Base-by-base conservation (phyloP, 2,329 filamentous ascomycete genomes). In the Diaporthe sp. region DNA sequence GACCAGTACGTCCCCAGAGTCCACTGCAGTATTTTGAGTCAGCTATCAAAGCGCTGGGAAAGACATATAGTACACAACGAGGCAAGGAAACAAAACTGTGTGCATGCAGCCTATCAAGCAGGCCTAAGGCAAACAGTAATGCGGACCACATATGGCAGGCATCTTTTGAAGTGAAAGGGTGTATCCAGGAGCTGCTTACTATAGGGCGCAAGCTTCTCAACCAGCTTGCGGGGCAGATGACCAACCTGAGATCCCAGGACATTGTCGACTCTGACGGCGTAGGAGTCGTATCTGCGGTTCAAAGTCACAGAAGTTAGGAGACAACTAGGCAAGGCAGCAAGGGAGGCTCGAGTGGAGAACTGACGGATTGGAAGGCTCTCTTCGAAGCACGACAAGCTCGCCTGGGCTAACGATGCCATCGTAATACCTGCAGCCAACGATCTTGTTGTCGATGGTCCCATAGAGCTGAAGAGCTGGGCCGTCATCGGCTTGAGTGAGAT, bases 231-330 rank as follows among this genome's bases (percentile, higher is more conserved):
- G 9, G 94, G 93, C 54, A 97, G 86, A 82, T 97, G 95, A 0
- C 95, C 95, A 78, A 97, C 94, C 79, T 97, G 95, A 10, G 83
- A 82, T 22, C 91, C 89, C 80, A 93, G 89, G 19, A 96, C 94
- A 81, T 97, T 97, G 78, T 94, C 88, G 1, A 97, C 90, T 7
- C 91, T 90, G 74, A 97, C 95, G 0, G 95, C 95, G 83, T 97
- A 97, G 8, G 78, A 77, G 80, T 97, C 94, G 80, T 93, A 94
- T 77, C 72, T 76, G 52, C 25, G 15, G 42, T 64, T 47, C 10
- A 33, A 4, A n/a, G 17, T 52, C n/a, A 52, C 66, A 30, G 69
- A 69, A 42, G 7, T 64, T 30, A 72, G 45, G 25, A 38, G 47
- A 42, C 45, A 22, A n/a, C 9, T 22, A 1, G 22, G 25, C 10